Conservation (phyloP, 495 filamentous ascomycete species). For the Penicillium paradoxum region DNA sequence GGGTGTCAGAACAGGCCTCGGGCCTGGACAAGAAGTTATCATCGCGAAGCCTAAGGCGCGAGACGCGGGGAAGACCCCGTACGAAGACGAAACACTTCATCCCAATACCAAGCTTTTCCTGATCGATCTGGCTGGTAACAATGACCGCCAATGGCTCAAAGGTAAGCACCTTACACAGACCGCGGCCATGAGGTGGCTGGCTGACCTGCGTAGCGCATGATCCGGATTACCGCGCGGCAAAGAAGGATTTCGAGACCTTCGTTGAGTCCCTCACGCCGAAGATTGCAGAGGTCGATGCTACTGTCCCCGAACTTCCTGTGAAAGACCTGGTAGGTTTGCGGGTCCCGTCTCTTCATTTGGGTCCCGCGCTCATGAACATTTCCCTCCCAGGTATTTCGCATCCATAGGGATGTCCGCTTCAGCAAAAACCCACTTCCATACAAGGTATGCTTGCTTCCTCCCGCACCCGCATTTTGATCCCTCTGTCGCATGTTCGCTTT, state of each 20-base stretch:
- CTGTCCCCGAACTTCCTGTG: constrained; percentile 74
- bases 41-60: constrained; percentile 67
- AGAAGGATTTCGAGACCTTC: constrained; percentile 75
- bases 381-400: constrained; percentile 61
- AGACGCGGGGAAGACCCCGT: constrained; percentile 58
- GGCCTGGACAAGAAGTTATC: constrained; percentile 59
- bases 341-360: background rate
- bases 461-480: background rate
- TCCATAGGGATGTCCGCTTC: constrained; percentile 79
- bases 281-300: constrained; percentile 65
- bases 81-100: constrained; percentile 66
- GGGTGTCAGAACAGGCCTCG: constrained; percentile 53
- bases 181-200: constrained; percentile 8
- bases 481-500: background rate
- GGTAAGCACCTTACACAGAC: constrained; percentile 38
- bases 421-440: constrained; percentile 78
- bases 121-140: constrained; percentile 67
- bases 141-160: constrained; percentile 79
- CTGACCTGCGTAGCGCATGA: constrained; percentile 55
- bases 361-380: background rate
- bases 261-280: constrained; percentile 64
- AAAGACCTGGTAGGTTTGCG: constrained; percentile 62
- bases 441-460: constrained; percentile 53
- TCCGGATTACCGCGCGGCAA: constrained; percentile 65
- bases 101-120: constrained; percentile 79